Conservation (phyloP, 2,329 filamentous ascomycete species). For the Calonectria leucothoes region DNA sequence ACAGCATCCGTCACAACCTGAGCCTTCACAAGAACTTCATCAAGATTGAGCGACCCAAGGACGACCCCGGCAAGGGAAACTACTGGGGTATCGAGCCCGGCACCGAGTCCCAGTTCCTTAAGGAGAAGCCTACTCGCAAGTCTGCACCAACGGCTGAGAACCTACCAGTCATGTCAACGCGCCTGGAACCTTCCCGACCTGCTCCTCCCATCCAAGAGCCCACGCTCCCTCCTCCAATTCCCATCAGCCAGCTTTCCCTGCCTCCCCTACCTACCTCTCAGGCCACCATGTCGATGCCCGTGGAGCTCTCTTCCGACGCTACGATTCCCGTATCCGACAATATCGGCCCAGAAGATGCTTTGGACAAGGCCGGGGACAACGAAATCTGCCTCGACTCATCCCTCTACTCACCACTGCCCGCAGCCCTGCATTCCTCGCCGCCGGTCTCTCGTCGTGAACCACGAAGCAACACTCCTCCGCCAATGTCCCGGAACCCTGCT, state of each 20-base stretch:
- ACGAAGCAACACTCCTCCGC: conserved; percentile 81
- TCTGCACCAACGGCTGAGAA: conserved; percentile 67
- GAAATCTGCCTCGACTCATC: conserved; percentile 58
- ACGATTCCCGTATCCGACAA: conserved; percentile 80
- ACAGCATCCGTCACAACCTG: conserved; percentile 98
- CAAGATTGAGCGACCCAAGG: conserved; percentile 95
- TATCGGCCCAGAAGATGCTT: conserved; percentile 62
- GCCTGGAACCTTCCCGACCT: conserved; percentile 63
- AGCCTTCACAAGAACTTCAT: conserved; percentile 97
- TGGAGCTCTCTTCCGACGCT: conserved; percentile 80
- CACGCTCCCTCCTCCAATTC: conserved; percentile 59
- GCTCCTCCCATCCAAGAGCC: conserved; percentile 56
- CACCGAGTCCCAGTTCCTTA: conserved; percentile 89
- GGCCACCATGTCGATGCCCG: conserved; percentile 53
- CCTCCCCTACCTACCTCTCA: conserved; percentile 54
- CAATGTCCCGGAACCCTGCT: conserved; percentile 68
- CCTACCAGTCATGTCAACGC: conserved; percentile 67
- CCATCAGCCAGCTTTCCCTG: conserved; percentile 51
- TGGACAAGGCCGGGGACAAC: conserved; percentile 56
- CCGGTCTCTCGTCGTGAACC: conserved; percentile 73
- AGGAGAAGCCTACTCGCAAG: conserved; percentile 81
- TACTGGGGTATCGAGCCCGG: conserved; percentile 97
- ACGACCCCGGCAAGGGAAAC: conserved; percentile 96
- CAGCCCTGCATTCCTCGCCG: conserved; percentile 88
- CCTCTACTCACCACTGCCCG: conserved; percentile 76